These are phyloP conservation scores for Colletotrichum filicis DNA, from an alignment of 2,329 filamentous ascomycete species.

Conservation along the genomic window DNA sequence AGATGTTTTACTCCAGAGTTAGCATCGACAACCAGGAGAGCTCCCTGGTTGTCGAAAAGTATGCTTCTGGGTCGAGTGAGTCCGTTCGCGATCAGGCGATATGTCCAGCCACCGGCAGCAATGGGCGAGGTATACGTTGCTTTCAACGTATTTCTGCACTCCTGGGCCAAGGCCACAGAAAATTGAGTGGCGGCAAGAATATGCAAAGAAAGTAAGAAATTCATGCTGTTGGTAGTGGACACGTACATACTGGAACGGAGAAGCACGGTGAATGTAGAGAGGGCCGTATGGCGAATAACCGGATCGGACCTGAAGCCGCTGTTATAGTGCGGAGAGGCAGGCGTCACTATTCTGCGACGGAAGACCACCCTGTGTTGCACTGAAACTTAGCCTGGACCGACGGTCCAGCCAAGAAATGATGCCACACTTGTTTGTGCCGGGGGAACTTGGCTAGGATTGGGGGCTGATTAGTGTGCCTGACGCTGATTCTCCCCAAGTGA, in stretches of 20 bases:
- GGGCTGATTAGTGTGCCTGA: neutral
- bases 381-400: neutral
- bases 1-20: constrained; percentile 53
- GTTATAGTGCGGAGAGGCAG: neutral
- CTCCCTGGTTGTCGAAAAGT: constrained; percentile 55
- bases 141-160: constrained; percentile 47
- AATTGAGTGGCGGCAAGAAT: neutral
- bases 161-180: constrained; percentile 1
- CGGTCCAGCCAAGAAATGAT: neutral
- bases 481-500: neutral
- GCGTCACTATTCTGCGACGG: neutral
- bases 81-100: constrained; percentile 53
- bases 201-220: neutral
- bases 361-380: neutral
- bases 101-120: constrained; percentile 53
- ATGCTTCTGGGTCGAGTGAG: constrained; percentile 56
- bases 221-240: neutral
- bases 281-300: neutral
- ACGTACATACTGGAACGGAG: neutral
- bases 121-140: constrained; percentile 50
- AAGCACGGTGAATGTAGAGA: neutral
- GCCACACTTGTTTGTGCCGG: neutral
- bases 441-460: neutral
- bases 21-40: constrained; percentile 57
- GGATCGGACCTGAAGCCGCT: neutral